Conservation (phyloP, 495 filamentous ascomycete species). For the Cercophora sp. region DNA sequence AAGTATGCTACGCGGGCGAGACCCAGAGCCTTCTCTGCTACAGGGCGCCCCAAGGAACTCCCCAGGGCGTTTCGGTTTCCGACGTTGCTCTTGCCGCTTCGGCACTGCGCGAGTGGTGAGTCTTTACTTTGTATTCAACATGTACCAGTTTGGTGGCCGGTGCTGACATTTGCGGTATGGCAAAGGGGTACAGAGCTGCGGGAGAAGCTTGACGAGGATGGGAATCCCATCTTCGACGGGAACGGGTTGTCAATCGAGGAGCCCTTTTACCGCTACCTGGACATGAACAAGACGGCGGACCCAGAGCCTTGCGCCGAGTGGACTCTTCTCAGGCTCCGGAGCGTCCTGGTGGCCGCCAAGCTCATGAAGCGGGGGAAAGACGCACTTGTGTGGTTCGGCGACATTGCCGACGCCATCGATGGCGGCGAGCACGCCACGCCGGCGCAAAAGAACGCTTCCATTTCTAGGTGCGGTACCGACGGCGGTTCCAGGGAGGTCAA, state of each 20-base stretch:
- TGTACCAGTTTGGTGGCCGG: too few relatives aligned
- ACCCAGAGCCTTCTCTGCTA: not conserved
- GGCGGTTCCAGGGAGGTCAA: not conserved
- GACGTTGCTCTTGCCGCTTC: not conserved
- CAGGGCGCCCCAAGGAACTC: not conserved
- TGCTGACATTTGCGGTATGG: too few relatives aligned
- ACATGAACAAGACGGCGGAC: not conserved
- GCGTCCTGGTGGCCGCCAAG: not conserved
- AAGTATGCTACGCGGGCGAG: not conserved
- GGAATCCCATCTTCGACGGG: not conserved
- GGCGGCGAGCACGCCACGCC: not conserved
- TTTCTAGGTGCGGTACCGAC: not conserved
- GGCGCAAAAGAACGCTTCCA: not conserved
- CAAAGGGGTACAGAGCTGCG: not conserved
- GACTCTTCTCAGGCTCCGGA: not conserved
- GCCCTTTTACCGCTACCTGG: not conserved
- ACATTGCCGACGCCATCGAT: not conserved
- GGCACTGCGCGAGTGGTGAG: not conserved
- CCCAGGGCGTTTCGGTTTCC: not conserved
- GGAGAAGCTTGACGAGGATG: not conserved
- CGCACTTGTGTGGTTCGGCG: not conserved
- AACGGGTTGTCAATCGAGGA: not conserved
- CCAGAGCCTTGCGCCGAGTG: not conserved
- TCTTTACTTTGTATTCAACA: too few relatives aligned
- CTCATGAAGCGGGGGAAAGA: not conserved